Percentiles rank a stretch among this genome's conserved stretches.
These are phyloP conservation scores for Coprinopsis marcescibilis DNA, from an alignment of 768 basidiomycete species.

Conservation along the genomic window DNA sequence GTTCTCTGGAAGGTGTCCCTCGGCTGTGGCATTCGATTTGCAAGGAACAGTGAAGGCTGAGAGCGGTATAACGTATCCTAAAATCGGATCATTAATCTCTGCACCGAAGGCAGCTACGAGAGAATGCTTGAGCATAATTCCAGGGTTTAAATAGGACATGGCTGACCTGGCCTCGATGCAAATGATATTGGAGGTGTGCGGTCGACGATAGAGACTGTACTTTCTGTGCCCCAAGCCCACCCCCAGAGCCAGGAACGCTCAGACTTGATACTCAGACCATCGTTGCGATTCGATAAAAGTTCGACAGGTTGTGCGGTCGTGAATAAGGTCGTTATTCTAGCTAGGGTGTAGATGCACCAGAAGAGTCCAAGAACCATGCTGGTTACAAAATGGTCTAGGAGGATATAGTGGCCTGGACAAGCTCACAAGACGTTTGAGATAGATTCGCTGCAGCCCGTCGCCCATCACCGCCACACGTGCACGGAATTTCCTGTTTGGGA, in stretches of 20 bases:
- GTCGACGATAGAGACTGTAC: conserved; percentile 73
- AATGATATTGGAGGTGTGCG: conserved; percentile 66
- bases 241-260: conserved; percentile 55
- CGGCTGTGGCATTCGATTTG: conserved; percentile 22
- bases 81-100: conserved; percentile 59
- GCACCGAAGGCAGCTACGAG: conserved; percentile 67
- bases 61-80: conserved; percentile 68
- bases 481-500: too few relatives aligned
- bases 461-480: too few relatives aligned
- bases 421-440: background rate
- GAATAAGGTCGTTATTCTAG: conserved; percentile 15
- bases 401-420: background rate
- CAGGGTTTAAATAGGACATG: conserved; percentile 1
- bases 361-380: conserved; percentile 27
- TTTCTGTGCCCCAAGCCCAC: conserved; percentile 66
- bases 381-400: background rate
- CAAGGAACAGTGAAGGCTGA: conserved; percentile 61
- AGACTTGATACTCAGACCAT: conserved; percentile 34
- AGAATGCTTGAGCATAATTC: conserved; percentile 1
- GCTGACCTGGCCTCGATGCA: conserved; percentile 53
- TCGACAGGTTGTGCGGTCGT: conserved; percentile 29
- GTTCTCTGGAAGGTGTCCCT: conserved; percentile 29
- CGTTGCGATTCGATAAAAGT: conserved; percentile 14
- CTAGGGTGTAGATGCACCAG: conserved; percentile 21
- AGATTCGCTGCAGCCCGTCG: too few relatives aligned